Evolutionary conservation across 1,139 yeast species (phyloP).

Genomic region (Hansenula sp.): DNA sequence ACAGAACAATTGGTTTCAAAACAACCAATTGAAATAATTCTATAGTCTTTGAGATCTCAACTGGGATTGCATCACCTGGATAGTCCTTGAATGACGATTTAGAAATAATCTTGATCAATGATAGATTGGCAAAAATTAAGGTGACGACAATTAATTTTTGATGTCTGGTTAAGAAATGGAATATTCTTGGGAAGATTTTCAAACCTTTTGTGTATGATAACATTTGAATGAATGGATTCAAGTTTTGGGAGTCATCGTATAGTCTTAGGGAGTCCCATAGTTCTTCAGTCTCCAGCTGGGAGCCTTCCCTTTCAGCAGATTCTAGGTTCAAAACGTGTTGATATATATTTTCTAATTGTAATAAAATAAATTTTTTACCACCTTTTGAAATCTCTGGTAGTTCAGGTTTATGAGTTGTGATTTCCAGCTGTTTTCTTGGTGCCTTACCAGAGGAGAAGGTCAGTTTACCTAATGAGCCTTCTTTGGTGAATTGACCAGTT

Average conservation of each 20-base stretch:
- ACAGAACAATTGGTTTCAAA: conserved; percentile 80
- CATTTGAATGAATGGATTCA: conserved; percentile 83
- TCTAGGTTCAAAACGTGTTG: conserved; percentile 77
- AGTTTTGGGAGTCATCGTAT: conserved; percentile 48
- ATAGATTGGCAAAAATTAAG: conserved; percentile 77
- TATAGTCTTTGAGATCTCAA: conserved; percentile 56
- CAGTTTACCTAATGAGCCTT: conserved; percentile 90
- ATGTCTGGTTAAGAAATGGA: conserved; percentile 75
- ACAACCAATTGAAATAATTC: conserved; percentile 82
- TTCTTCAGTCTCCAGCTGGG: conserved; percentile 48
- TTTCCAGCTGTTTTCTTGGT: conserved; percentile 84
- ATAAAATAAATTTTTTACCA: conserved; percentile 35
- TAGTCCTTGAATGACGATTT: conserved; percentile 76
- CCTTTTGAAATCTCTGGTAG: conserved; percentile 29
- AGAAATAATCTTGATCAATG: conserved; percentile 73
- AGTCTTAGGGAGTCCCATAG: conserved; percentile 82
- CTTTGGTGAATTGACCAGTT: conserved; percentile 62
- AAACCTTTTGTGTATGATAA: conserved; percentile 84
- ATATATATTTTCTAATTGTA: conserved; percentile 70
- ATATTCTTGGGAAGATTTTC: conserved; percentile 83
- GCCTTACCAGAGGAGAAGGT: conserved; percentile 78
- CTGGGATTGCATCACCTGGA: conserved; percentile 43
- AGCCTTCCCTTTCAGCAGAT: conserved; percentile 71
- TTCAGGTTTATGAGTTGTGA: conserved; percentile 52
- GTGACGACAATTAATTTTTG: conserved; percentile 79